Conservation (phyloP, 1,284 basidiomycete species). For the Mycena sp. region DNA sequence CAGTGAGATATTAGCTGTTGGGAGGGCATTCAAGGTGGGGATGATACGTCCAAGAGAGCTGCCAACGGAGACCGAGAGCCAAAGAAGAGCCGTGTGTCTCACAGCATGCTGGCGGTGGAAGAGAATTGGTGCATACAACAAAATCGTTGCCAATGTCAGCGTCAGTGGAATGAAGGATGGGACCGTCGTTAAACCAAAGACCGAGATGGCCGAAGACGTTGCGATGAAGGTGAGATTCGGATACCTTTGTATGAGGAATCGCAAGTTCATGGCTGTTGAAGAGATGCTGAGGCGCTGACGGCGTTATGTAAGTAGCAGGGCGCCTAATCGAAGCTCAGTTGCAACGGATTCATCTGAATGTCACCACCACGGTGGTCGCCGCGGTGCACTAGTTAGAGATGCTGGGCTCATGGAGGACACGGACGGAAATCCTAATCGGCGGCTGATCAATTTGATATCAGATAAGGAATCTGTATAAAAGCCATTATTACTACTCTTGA, state of each 20-base stretch:
- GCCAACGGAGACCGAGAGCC: slow-evolving; percentile 55
- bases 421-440: no score
- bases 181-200: slow-evolving; percentile 57
- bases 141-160: slow-evolving; percentile 55
- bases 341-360: no score
- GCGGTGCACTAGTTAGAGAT: no score
- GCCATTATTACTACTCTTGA: no score
- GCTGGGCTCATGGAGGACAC: no score
- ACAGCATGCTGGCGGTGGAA: slow-evolving; percentile 46
- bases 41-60: slow-evolving; percentile 56
- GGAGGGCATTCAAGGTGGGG: slow-evolving; percentile 65
- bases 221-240: slow-evolving; percentile 50
- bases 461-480: no score
- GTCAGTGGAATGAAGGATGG: slow-evolving; percentile 62
- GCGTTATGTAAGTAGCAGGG: no score
- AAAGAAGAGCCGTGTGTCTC: slow-evolving; percentile 46
- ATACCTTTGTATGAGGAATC: slow-evolving; percentile 45
- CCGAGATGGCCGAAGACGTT: slow-evolving; percentile 47
- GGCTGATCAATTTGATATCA: no score
- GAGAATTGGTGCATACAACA: slow-evolving; percentile 59
- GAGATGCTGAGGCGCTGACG: neutral
- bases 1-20: slow-evolving; percentile 59
- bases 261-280: slow-evolving; percentile 10
- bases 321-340: no score
- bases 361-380: no score